Evolutionary conservation across 2,329 filamentous ascomycete species (phyloP), one percentile per base, ranked within the genome.

Genomic region (Colletotrichum endophyticum): DNA sequence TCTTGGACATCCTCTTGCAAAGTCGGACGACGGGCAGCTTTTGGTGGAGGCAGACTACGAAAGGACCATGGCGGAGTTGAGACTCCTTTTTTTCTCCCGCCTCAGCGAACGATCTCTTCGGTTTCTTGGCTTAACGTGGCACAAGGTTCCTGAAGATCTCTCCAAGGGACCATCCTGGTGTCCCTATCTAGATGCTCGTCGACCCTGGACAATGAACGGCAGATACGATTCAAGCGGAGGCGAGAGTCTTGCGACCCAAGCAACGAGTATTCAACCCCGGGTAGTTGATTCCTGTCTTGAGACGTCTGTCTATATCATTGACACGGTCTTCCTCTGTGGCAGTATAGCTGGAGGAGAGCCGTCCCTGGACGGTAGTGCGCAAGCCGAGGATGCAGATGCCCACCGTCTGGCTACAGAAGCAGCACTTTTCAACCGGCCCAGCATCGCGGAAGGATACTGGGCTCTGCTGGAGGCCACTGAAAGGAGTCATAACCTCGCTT

Each of bases 121-220:
- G 16, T 62, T 62, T 62, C 57, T 62, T 12, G 57, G 57, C 27
- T n/a, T 62, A n/a, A 30, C 30, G 28, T 62, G 57, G 57, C 57
- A 62, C n/a, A n/a, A n/a, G 15, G 19, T 8, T 13, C 25, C 19
- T 2, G 3, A 9, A 12, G 57, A 62, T 32, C 11, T 62, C 15
- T n/a, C 19, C 6, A 30, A 9, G 16, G 57, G 57, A 34, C 57
- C 57, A n/a, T 34, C 57, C 16, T 62, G 57, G 57, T 62, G 57
- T n/a, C 57, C 57, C 28, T 30, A n/a, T 30, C 19, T 62, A 13
- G 28, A 62, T 30, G 16, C 27, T 9, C 27, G 27, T n/a, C 57
- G 19, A 27, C 57, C 27, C 19, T 62, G 57, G 57, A 62, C 28
- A 0, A 34, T 62, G 19, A 62, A 62, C 0, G 28, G 59, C 11